Evolutionary conservation across 768 basidiomycete species (phyloP).

Genomic region (Cystobasidium onofrii): DNA sequence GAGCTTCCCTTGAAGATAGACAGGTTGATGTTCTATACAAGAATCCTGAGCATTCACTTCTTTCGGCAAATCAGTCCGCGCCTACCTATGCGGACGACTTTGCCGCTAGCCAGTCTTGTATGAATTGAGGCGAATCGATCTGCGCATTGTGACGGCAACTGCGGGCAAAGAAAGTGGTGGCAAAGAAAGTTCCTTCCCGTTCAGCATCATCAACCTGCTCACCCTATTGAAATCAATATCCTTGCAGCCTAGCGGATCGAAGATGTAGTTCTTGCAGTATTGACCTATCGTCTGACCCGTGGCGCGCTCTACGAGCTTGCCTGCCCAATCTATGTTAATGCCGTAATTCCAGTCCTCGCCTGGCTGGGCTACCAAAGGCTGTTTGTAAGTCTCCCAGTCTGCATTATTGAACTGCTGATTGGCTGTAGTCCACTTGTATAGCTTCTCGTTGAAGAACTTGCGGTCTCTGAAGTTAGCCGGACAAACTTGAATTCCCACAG

Average conservation of each 20-base stretch:
- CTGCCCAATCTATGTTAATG: constrained; percentile 25
- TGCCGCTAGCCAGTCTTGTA: neutral
- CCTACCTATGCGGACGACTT: neutral
- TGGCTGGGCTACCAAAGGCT: constrained; percentile 23
- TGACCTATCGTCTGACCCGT: constrained; percentile 29
- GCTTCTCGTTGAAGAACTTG: constrained; percentile 27
- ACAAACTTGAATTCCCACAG: neutral
- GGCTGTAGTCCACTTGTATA: neutral
- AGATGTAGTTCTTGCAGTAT: constrained; percentile 27
- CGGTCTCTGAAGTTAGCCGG: neutral
- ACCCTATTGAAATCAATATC: constrained; percentile 13
- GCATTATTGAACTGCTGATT: neutral
- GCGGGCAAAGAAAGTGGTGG: neutral
- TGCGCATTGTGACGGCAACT: neutral
- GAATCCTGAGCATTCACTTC: neutral
- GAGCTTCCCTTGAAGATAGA: neutral
- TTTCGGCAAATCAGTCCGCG: neutral
- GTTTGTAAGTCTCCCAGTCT: neutral
- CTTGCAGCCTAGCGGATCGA: constrained; percentile 33
- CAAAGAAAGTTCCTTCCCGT: too few relatives aligned
- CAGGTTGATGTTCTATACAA: neutral
- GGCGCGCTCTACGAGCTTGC: constrained; percentile 8
- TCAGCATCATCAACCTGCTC: neutral
- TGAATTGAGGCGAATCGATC: constrained; percentile 14
- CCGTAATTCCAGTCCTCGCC: constrained; percentile 31